A percentile compares a stretch with the other conserved stretches of the same genome.
Evolutionary conservation across 305 asterid genomes (phyloP).

Genomic region (Fraxinus dipetala): DNA sequence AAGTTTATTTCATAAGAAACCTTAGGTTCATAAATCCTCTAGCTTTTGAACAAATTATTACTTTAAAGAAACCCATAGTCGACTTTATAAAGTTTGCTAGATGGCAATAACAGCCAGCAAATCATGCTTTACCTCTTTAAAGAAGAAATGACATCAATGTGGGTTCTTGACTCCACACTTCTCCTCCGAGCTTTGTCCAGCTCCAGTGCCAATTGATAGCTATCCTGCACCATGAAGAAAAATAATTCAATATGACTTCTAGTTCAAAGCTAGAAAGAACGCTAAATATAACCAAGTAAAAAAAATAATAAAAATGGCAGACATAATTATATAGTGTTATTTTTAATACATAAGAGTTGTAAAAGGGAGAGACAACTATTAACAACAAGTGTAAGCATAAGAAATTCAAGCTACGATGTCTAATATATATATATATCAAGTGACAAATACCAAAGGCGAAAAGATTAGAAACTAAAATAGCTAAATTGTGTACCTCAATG

Average conservation of each 20-base stretch:
- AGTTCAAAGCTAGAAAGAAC: background rate
- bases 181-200: constrained; percentile 16
- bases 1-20: background rate
- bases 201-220: constrained; percentile 67
- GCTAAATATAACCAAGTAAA: background rate
- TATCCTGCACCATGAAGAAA: constrained; percentile 51
- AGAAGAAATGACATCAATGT: constrained; percentile 57
- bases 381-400: background rate
- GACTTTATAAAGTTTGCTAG: background rate
- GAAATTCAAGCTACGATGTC: background rate
- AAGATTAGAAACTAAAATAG: background rate
- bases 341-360: background rate
- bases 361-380: background rate
- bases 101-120: background rate
- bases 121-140: constrained; percentile 48
- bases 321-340: background rate
- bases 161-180: constrained; percentile 48
- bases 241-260: background rate
- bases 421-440: background rate
- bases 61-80: background rate
- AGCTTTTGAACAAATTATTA: background rate
- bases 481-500: constrained; percentile 58
- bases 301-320: background rate
- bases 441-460: background rate
- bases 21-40: background rate